phyloP scores from a whole-genome alignment of 2,329 filamentous ascomycete genomes.

The Penicillium sp. region DNA sequence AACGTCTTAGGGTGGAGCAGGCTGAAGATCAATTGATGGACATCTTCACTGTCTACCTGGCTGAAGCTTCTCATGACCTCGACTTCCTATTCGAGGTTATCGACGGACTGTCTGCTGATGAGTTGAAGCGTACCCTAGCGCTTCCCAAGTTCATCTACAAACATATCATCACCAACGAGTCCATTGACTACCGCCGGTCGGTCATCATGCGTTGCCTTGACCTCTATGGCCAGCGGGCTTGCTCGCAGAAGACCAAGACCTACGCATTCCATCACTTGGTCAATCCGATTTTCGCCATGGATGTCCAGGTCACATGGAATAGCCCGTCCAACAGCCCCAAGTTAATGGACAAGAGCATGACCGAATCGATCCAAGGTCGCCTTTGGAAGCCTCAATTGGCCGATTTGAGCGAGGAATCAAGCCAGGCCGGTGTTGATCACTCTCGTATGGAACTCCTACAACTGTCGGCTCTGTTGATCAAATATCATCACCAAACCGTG shows the following conservation, averaged over 20 bases:
- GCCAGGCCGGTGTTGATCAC: constrained; percentile 85
- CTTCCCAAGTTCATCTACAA: constrained; percentile 81
- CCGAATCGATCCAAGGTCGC: constrained; percentile 84
- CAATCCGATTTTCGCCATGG: constrained; percentile 95
- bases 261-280: constrained; percentile 89
- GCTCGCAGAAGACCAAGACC: constrained; percentile 84
- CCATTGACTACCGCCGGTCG: constrained; percentile 79
- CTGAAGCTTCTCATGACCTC: constrained; percentile 69
- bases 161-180: constrained; percentile 77
- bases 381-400: constrained; percentile 89
- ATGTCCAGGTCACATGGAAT: constrained; percentile 79
- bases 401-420: constrained; percentile 77
- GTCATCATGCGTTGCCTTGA: constrained; percentile 84
- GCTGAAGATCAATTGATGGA: constrained; percentile 82
- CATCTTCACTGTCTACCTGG: constrained; percentile 77
- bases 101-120: constrained; percentile 76
- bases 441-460: constrained; percentile 95
- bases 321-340: constrained; percentile 59
- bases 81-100: constrained; percentile 83
- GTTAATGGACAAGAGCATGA: constrained; percentile 80
- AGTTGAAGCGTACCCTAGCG: constrained; percentile 72
- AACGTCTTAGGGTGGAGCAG: constrained; percentile 84
- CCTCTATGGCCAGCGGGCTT: constrained; percentile 73
- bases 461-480: constrained; percentile 89
- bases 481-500: constrained; percentile 84